Evolutionary conservation across 192 early-diverging fungal genomes (phyloP).

Genomic region (Backusella sp.): DNA sequence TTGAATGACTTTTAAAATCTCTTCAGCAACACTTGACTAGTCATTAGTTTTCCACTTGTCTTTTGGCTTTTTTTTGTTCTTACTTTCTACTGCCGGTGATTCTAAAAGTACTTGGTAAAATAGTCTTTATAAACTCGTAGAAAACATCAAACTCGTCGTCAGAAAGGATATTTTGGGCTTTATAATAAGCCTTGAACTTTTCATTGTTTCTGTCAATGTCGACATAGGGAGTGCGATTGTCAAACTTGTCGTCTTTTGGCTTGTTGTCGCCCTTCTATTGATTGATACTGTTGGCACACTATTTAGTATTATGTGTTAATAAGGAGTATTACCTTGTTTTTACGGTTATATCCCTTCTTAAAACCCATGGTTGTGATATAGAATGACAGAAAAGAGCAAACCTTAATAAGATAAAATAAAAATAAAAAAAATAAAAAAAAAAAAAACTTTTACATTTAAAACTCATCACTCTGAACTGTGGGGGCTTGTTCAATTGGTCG

Average conservation of each 20-base stretch:
- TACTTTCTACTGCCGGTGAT: conserved; percentile 88
- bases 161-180: conserved; percentile 69
- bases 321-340: neutral
- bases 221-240: conserved; percentile 26
- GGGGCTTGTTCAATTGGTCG: no score
- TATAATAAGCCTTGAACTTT: conserved; percentile 69
- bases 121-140: conserved; percentile 65
- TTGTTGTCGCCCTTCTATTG: neutral
- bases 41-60: neutral
- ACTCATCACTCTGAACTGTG: no score
- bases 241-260: neutral
- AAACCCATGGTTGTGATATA: neutral
- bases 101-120: conserved; percentile 89
- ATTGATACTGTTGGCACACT: neutral
- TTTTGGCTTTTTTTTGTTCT: neutral
- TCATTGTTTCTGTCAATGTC: conserved; percentile 58
- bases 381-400: neutral
- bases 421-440: neutral
- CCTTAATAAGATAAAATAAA: no score
- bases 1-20: conserved; percentile 72
- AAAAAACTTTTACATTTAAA: neutral
- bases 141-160: conserved; percentile 85
- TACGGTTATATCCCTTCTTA: conserved; percentile 1
- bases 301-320: neutral
- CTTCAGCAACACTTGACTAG: conserved; percentile 54